Percentiles rank a stretch among this genome's conserved stretches.
These are phyloP conservation scores for Thermomucor indicae-seudaticae DNA, from an alignment of 371 early-diverging fungal genomes.

Conservation along the genomic window DNA sequence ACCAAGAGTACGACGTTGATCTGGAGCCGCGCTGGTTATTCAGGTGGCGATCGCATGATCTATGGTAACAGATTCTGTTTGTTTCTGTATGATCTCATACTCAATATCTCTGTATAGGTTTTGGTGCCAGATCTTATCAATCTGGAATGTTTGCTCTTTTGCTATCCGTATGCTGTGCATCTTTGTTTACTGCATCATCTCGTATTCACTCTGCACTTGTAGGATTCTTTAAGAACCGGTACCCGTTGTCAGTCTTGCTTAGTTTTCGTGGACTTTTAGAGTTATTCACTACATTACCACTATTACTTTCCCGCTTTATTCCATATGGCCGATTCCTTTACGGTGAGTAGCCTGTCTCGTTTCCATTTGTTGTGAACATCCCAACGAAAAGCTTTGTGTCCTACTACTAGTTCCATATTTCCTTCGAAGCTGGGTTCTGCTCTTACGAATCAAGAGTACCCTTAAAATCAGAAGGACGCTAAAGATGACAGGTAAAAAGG, in stretches of 20 bases:
- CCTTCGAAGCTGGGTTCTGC: constrained; percentile 54
- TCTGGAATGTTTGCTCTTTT: constrained; percentile 41
- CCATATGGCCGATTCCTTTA: constrained; percentile 49
- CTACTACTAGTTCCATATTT: constrained; percentile 58
- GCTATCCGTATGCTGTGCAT: constrained; percentile 40
- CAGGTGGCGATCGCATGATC: constrained; percentile 47
- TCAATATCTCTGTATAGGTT: too few species aligned
- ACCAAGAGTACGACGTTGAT: constrained; percentile 46
- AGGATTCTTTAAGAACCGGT: constrained; percentile 26
- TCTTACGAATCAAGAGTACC: constrained; percentile 54
- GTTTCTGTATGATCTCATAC: too few species aligned
- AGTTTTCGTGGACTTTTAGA: constrained; percentile 51
- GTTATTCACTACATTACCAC: constrained; percentile 47
- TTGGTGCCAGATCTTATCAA: constrained; percentile 39
- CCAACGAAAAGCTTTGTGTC: too few species aligned
- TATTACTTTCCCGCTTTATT: constrained; percentile 47
- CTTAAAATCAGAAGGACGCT: constrained; percentile 53
- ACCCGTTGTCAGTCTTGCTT: constrained; percentile 32
- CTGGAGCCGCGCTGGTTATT: constrained; percentile 57
- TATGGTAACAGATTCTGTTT: constrained; percentile 45
- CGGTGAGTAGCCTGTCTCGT: too few species aligned
- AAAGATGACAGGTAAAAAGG: constrained; percentile 49
- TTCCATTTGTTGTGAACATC: too few species aligned
- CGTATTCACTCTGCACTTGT: not conserved
- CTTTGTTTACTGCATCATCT: too few species aligned